A percentile compares a stretch with the other conserved stretches of the same genome.
Evolutionary conservation across 164 flowering plant species (phyloP).

Genomic region (Kingdonia uniflora): DNA sequence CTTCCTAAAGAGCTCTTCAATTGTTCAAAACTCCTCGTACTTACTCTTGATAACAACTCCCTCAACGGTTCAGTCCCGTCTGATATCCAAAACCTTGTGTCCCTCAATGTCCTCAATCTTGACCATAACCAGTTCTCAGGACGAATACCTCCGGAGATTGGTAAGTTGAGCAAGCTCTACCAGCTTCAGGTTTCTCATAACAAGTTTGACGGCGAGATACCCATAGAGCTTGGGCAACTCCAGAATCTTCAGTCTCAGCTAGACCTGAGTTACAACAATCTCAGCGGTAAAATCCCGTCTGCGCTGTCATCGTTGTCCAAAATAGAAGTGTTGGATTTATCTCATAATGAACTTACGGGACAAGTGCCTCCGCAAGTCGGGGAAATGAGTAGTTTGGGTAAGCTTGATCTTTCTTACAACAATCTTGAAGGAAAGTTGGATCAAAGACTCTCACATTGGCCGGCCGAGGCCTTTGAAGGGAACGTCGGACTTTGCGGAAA

Average conservation of each 20-base stretch:
- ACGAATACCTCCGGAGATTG: conserved; percentile 47
- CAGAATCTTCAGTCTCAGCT: conserved; percentile 67
- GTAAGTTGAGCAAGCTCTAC: conserved; percentile 59
- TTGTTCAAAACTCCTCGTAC: conserved; percentile 56
- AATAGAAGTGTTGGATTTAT: conserved; percentile 77
- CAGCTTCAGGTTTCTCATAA: conserved; percentile 64
- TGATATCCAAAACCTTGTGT: conserved; percentile 45
- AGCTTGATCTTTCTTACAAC: conserved; percentile 75
- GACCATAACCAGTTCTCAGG: conserved; percentile 51
- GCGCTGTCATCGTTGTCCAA: conserved; percentile 49
- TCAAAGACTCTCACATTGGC: conserved; percentile 58
- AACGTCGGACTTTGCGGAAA: conserved; percentile 65
- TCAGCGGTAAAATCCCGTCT: conserved; percentile 62
- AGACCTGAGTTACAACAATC: conserved; percentile 79
- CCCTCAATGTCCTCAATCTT: conserved; percentile 66
- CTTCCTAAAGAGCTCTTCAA: conserved; percentile 64
- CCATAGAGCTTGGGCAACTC: conserved; percentile 59
- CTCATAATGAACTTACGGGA: conserved; percentile 69
- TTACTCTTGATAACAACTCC: conserved; percentile 51
- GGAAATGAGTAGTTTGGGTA: conserved; percentile 73
- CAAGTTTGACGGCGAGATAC: conserved; percentile 55
- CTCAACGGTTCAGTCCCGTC: conserved; percentile 62
- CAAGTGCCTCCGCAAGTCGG: conserved; percentile 54
- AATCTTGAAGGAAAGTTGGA: conserved; percentile 60
- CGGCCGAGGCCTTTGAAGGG: conserved; percentile 54